These are phyloP conservation scores for Mycosarcoma maydis DNA, from an alignment of 1,284 basidiomycete genomes.

Conservation along the genomic window DNA sequence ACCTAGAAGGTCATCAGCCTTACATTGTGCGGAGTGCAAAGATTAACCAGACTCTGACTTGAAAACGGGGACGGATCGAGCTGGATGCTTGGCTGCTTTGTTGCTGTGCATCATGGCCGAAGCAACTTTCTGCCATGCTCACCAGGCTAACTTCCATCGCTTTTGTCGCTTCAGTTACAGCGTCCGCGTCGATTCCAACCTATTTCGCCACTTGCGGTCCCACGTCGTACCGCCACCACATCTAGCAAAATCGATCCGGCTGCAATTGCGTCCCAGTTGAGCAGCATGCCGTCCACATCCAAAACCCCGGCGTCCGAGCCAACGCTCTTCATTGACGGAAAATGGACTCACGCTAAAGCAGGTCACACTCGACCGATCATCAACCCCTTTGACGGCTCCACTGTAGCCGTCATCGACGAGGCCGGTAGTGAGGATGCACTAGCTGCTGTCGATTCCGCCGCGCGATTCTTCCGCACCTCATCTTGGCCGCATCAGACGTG, in stretches of 20 bases:
- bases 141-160: too few species aligned
- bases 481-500: slow-evolving; percentile 52
- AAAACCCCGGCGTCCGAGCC: slow-evolving; percentile 46
- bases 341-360: slow-evolving; percentile 56
- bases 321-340: slow-evolving; percentile 65
- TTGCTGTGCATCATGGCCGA: background rate
- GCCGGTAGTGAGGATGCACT: slow-evolving; percentile 57
- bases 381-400: slow-evolving; percentile 59
- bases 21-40: slow-evolving; percentile 40
- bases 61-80: background rate
- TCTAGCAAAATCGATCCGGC: slow-evolving; percentile 18
- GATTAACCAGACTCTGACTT: slow-evolving; percentile 57
- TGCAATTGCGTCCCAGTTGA: slow-evolving; percentile 37
- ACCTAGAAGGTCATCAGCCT: slow-evolving; percentile 49
- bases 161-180: too few species aligned
- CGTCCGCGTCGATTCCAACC: background rate
- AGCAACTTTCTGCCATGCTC: background rate
- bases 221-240: slow-evolving; percentile 1
- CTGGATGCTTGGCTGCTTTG: background rate
- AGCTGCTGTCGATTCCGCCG: slow-evolving; percentile 54
- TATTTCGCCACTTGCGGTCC: background rate
- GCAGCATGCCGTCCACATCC: slow-evolving; percentile 52
- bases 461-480: slow-evolving; percentile 55
- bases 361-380: slow-evolving; percentile 59
- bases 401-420: slow-evolving; percentile 60